Evolutionary conservation across 805 yeast genomes (phyloP).

Genomic region (Saturnispora bothae): DNA sequence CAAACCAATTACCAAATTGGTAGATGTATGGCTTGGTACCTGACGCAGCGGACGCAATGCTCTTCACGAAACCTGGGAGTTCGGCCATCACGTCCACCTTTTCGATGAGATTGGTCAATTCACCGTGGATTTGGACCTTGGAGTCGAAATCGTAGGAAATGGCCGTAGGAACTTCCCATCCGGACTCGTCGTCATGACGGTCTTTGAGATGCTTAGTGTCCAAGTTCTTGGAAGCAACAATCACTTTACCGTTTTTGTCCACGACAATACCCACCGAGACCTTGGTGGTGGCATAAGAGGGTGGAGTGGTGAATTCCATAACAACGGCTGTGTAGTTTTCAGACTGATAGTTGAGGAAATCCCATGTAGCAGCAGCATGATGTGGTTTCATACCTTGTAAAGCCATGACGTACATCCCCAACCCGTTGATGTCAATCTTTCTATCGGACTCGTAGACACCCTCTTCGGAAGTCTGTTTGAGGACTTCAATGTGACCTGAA

Average conservation of each 20-base stretch:
- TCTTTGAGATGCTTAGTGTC: conserved; percentile 47
- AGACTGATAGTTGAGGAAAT: conserved; percentile 82
- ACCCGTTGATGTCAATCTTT: conserved; percentile 29
- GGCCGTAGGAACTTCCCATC: conserved; percentile 79
- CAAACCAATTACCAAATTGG: conserved; percentile 67
- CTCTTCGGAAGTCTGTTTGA: conserved; percentile 11
- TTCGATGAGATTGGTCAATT: conserved; percentile 55
- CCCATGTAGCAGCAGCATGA: conserved; percentile 97
- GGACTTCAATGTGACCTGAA: conserved; percentile 46
- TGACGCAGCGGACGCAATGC: conserved; percentile 85
- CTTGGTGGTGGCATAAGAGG: conserved; percentile 70
- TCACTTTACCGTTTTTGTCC: conserved; percentile 48
- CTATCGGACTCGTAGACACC: conserved; percentile 8
- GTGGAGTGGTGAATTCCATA: conserved; percentile 96
- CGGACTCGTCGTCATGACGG: conserved; percentile 63
- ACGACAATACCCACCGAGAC: conserved; percentile 74
- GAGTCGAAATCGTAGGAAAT: conserved; percentile 41
- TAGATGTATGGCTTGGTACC: conserved; percentile 96
- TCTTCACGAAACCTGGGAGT: conserved; percentile 87
- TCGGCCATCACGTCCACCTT: conserved; percentile 97
- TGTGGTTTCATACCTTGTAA: conserved; percentile 99
- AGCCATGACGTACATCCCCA: conserved; percentile 87
- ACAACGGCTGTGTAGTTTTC: conserved; percentile 61
- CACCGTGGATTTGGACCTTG: conserved; percentile 46
- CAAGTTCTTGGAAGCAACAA: conserved; percentile 56